Percentiles rank a stretch among this genome's conserved stretches.
Evolutionary conservation across 768 basidiomycete species (phyloP).

Genomic region (Lentinula lateritia): DNA sequence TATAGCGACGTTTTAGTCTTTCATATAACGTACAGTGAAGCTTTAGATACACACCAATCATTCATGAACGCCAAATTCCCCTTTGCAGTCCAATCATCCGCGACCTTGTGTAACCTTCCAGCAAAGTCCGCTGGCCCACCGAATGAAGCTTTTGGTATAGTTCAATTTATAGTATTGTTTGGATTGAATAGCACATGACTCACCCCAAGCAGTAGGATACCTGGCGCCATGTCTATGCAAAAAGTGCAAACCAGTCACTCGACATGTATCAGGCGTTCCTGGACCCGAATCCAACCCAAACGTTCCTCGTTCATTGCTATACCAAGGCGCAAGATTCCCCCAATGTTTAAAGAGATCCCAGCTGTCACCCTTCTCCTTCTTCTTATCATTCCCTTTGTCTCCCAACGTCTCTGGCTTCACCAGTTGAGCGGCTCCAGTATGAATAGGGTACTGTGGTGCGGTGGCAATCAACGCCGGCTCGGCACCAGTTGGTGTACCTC

Average conservation of each 20-base stretch:
- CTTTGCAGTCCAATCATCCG: constrained; percentile 56
- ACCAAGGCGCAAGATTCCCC: constrained; percentile 88
- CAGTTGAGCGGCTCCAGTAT: constrained; percentile 63
- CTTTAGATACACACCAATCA: constrained; percentile 51
- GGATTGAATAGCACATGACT: constrained; percentile 17
- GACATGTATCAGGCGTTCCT: constrained; percentile 64
- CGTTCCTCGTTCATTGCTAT: constrained; percentile 54
- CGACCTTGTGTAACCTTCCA: constrained; percentile 44
- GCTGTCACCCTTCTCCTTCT: constrained; percentile 15
- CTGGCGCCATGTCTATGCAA: constrained; percentile 80
- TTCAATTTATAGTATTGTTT: background rate
- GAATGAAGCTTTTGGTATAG: constrained; percentile 38
- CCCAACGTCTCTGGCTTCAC: constrained; percentile 40
- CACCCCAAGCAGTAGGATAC: constrained; percentile 63
- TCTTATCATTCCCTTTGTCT: constrained; percentile 1
- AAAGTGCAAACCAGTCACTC: constrained; percentile 69
- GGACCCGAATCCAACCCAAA: constrained; percentile 75
- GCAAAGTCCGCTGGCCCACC: constrained; percentile 61
- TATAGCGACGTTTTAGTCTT: background rate
- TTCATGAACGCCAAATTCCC: constrained; percentile 75
- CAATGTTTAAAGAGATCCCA: constrained; percentile 74
- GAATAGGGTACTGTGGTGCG: constrained; percentile 73
- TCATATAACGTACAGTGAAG: too few species aligned
- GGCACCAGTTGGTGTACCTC: constrained; percentile 74
- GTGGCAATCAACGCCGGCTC: constrained; percentile 70